Evolutionary conservation across 129 eudicot genomes (phyloP).

Genomic region (Silybum marianum): DNA sequence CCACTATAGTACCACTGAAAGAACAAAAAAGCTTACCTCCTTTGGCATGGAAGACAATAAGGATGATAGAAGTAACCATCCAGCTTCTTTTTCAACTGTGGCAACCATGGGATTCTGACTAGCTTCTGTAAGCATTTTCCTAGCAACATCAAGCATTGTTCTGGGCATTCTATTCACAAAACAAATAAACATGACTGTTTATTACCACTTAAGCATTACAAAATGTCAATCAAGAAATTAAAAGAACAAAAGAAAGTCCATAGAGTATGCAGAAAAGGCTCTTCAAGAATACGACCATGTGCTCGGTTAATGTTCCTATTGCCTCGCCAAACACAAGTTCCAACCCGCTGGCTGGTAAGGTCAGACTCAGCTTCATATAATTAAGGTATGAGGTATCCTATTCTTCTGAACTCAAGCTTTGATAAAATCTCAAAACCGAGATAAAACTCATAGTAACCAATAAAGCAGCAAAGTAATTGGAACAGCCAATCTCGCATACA

Average conservation of each 20-base stretch:
- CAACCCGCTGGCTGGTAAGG: background rate
- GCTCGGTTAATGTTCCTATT: background rate
- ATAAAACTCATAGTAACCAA: background rate
- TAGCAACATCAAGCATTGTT: constrained; percentile 85
- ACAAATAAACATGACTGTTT: constrained; percentile 13
- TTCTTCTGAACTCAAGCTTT: background rate
- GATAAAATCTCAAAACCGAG: background rate
- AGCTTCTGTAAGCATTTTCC: constrained; percentile 76
- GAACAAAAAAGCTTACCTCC: constrained; percentile 55
- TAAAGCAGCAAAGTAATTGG: background rate
- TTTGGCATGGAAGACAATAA: constrained; percentile 88
- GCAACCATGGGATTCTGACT: constrained; percentile 72
- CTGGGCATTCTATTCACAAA: constrained; percentile 72
- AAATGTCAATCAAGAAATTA: constrained; percentile 14
- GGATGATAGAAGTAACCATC: constrained; percentile 91
- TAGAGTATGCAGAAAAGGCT: constrained; percentile 9
- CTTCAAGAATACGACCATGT: background rate
- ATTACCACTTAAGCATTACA: constrained; percentile 14
- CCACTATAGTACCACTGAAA: constrained; percentile 7
- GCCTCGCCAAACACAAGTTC: background rate
- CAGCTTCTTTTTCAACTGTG: constrained; percentile 92
- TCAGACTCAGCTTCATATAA: background rate
- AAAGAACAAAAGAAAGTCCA: background rate
- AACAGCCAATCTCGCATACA: too few species aligned
- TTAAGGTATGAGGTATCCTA: too few species aligned